phyloP scores from a whole-genome alignment of 805 yeast species.

The Lipomyces mesembrius region DNA sequence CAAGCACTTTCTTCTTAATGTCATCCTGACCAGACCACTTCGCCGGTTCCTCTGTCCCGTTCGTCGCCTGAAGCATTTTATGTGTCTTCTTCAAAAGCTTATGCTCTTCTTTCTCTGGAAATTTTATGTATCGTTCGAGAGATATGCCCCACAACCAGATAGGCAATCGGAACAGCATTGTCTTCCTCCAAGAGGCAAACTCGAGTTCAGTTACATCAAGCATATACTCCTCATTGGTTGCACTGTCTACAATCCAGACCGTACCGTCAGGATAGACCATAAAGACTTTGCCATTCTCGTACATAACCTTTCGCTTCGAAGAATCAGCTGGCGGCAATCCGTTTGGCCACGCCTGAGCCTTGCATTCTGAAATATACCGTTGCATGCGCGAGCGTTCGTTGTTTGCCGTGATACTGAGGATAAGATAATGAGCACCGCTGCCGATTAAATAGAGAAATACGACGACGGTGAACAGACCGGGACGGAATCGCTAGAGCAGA shows the following conservation, averaged over 20 bases:
- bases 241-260: slow-evolving; percentile 35
- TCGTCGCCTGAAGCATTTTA: slow-evolving; percentile 28
- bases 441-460: slow-evolving; percentile 56
- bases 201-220: slow-evolving; percentile 42
- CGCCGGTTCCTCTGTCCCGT: slow-evolving; percentile 5
- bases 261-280: slow-evolving; percentile 45
- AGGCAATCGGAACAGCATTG: slow-evolving; percentile 43
- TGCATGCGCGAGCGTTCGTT: slow-evolving; percentile 63
- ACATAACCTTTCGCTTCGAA: slow-evolving; percentile 30
- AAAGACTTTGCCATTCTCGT: slow-evolving; percentile 40
- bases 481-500: slow-evolving; percentile 60
- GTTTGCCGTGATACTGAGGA: slow-evolving; percentile 57
- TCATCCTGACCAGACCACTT: not conserved
- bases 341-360: slow-evolving; percentile 41
- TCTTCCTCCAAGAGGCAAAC: slow-evolving; percentile 45
- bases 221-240: slow-evolving; percentile 39
- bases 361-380: slow-evolving; percentile 44
- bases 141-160: slow-evolving; percentile 31
- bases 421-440: slow-evolving; percentile 61
- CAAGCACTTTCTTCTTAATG: slow-evolving; percentile 13
- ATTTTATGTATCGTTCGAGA: slow-evolving; percentile 28
- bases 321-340: slow-evolving; percentile 40
- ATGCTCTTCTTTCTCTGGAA: slow-evolving; percentile 7
- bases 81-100: slow-evolving; percentile 25
- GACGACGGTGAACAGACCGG: slow-evolving; percentile 60